A percentile compares a stretch with the other conserved stretches of the same genome.
phyloP scores from a whole-genome alignment of 257 asterid species.

The Lycium barbarum region DNA sequence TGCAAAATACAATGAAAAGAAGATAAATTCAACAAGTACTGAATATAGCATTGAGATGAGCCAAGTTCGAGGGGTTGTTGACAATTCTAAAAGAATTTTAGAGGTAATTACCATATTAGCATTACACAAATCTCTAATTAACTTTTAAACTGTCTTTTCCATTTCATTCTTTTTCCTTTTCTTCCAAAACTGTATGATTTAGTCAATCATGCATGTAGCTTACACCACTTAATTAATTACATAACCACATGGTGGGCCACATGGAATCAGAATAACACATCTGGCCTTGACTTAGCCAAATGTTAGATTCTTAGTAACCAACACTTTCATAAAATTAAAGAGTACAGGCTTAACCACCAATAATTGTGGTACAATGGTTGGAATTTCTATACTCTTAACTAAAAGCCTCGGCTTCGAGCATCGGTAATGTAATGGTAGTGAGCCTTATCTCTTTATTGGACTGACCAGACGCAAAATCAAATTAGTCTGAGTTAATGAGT shows the following conservation, averaged over 20 bases:
- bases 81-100: conserved; percentile 69
- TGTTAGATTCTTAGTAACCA: neutral
- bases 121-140: neutral
- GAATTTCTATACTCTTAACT: no score
- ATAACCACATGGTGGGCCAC: conserved; percentile 41
- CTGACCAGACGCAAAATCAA: no score
- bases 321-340: neutral
- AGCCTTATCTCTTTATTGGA: no score
- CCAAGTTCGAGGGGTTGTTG: conserved; percentile 75
- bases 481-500: no score
- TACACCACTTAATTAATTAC: conserved; percentile 11
- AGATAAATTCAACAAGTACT: conserved; percentile 49
- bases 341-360: neutral
- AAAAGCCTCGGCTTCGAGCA: neutral
- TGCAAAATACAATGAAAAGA: conserved; percentile 67
- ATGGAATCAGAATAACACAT: conserved; percentile 24
- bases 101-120: conserved; percentile 48
- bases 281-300: neutral
- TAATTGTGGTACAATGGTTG: neutral
- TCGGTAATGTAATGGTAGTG: no score
- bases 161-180: neutral
- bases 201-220: neutral
- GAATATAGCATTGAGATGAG: conserved; percentile 61
- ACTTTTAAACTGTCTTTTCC: conserved; percentile 10
- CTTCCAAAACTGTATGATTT: neutral